Base-by-base conservation (phyloP, 805 yeast genomes). In the Yarrowia hollandica region DNA sequence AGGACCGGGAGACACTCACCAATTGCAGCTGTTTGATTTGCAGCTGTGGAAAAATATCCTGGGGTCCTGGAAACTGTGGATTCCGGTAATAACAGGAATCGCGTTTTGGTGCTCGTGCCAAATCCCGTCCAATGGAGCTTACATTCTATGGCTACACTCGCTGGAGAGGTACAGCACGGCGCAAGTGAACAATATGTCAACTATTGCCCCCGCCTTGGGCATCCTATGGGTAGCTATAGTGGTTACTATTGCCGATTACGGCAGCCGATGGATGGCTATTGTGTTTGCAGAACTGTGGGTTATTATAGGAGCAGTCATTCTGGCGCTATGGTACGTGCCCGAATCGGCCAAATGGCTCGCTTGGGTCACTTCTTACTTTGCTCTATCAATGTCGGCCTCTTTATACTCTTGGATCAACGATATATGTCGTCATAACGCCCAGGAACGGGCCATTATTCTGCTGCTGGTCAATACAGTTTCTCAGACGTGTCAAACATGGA, bases 311-410 rank as follows among this genome's bases (percentile, higher is more conserved):
- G 79, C 80, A 62, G 71, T 77, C 10, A 72, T 82, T 38, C 70
- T 82, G 57, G 81, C 84, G 1, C 78, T 76, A 9, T 82, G 86
- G 86, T 48, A 77, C 48, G 80, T 82, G 8, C 75, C 79, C 1
- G 80, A 79, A 63, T 64, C 75, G 8, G 82, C 82, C 5, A 82
- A 80, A 64, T 81, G 85, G 84, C 82, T 80, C 70, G 86, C 83
- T 0, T 82, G 76, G 70, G 75, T 80, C 65, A 68, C 81, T 37
- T 82, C 79, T 61, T 82, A 80, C 67, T 76, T 78, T 60, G 84
- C 83, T 7, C 78, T 83, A 80, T 82, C 85, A 10, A 79, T 78
- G 77, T 84, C 86, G 0, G 82, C 85, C 0, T 82, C 79, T 0
- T 68, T 81, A 14, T 82, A 82, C 66, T 75, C 82, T 15, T 82